These are phyloP conservation scores for Flaveria robusta DNA, from an alignment of 129 eudicot species.

Conservation along the genomic window DNA sequence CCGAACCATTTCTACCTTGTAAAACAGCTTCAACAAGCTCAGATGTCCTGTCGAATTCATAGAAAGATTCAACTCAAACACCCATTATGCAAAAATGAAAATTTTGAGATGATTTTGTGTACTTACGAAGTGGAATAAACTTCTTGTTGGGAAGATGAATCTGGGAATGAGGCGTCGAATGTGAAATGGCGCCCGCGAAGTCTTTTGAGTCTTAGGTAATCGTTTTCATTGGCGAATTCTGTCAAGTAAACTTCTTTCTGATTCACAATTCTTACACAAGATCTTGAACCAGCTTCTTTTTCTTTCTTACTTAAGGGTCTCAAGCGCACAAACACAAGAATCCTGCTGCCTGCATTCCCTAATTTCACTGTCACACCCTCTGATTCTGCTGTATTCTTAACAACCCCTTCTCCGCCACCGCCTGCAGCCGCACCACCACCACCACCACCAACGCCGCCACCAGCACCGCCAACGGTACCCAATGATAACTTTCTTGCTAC, in stretches of 20 bases:
- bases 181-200: conserved; percentile 86
- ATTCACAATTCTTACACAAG: conserved; percentile 74
- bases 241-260: conserved; percentile 81
- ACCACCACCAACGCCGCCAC: neutral
- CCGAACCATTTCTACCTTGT: conserved; percentile 86
- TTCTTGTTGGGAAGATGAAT: conserved; percentile 66
- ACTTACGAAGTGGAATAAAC: conserved; percentile 86
- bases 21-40: conserved; percentile 85
- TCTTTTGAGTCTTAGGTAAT: conserved; percentile 77
- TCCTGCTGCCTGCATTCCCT: conserved; percentile 43
- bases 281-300: conserved; percentile 66
- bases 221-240: conserved; percentile 71
- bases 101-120: neutral
- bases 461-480: conserved; percentile 33
- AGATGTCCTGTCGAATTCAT: conserved; percentile 59
- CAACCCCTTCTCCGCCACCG: conserved; percentile 32
- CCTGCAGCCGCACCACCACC: neutral
- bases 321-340: conserved; percentile 77
- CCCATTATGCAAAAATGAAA: neutral
- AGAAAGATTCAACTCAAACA: neutral
- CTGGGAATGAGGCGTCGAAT: conserved; percentile 78
- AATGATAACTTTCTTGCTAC: conserved; percentile 70
- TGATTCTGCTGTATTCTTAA: conserved; percentile 37
- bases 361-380: conserved; percentile 36
- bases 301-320: conserved; percentile 84